Evolutionary conservation across 345 rosid genomes (phyloP).

Genomic region (Camelina hispida): DNA sequence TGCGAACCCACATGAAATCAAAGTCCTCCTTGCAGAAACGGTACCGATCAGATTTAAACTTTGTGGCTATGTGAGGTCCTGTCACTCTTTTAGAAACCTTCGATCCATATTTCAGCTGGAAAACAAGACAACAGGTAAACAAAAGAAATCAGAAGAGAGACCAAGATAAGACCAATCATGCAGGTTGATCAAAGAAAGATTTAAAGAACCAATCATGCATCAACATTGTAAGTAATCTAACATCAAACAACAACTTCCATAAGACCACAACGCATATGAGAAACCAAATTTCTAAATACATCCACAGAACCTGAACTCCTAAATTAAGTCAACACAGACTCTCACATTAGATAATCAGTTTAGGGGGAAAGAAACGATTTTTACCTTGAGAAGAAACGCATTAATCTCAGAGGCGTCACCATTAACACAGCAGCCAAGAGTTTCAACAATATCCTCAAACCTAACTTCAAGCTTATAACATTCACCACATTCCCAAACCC

Average conservation of each 20-base stretch:
- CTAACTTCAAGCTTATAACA: no score
- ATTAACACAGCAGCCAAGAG: no score
- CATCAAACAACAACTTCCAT: not conserved
- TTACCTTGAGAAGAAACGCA: constrained; percentile 72
- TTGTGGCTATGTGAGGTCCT: constrained; percentile 63
- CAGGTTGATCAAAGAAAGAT: constrained; percentile 1
- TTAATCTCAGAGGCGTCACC: constrained; percentile 48
- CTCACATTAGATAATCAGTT: no score
- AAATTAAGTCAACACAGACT: not conserved
- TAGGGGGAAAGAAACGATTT: not conserved
- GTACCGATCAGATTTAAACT: constrained; percentile 66
- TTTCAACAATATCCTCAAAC: no score
- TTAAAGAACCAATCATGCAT: not conserved
- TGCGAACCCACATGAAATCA: constrained; percentile 84
- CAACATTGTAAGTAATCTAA: no score
- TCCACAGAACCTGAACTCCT: not conserved
- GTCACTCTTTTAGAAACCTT: constrained; percentile 64
- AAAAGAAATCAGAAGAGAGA: constrained; percentile 8
- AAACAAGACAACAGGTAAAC: constrained; percentile 22
- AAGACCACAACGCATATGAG: not conserved
- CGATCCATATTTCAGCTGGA: constrained; percentile 77
- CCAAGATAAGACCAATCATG: constrained; percentile 17
- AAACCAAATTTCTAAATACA: not conserved
- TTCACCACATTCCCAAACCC: no score
- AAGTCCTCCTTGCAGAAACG: constrained; percentile 80